These are phyloP conservation scores for Pistacia integerrima DNA, from an alignment of 345 rosid species.

Conservation along the genomic window DNA sequence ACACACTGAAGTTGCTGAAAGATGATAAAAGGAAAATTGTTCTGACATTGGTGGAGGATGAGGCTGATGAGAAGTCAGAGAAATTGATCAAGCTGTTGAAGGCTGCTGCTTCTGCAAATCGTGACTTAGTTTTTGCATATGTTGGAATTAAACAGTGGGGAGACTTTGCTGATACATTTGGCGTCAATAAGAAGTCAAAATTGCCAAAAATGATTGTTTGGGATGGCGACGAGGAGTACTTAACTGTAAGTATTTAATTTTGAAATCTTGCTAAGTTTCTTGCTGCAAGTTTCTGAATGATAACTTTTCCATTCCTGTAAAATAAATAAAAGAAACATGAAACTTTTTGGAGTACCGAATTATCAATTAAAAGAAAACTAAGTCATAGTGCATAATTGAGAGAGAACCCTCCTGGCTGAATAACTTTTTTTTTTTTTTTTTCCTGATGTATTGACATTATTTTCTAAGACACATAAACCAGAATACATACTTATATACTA, in stretches of 20 bases:
- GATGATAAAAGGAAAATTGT: conserved; percentile 88
- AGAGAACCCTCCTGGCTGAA: background rate
- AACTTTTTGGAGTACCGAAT: background rate
- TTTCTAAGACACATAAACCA: background rate
- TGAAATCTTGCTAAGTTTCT: background rate
- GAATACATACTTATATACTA: conserved; percentile 5
- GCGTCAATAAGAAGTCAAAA: conserved; percentile 45
- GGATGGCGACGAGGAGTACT: conserved; percentile 81
- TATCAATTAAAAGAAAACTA: background rate
- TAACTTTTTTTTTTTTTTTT: background rate
- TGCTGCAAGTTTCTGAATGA: conserved; percentile 3
- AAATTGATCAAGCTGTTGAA: conserved; percentile 65
- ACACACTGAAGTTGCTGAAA: conserved; percentile 72
- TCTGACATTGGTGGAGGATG: conserved; percentile 76
- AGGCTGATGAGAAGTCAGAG: conserved; percentile 58
- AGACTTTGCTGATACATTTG: conserved; percentile 81
- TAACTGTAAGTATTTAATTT: conserved; percentile 48
- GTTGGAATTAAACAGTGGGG: conserved; percentile 78
- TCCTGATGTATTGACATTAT: no score
- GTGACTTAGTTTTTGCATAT: conserved; percentile 82
- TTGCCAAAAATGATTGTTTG: conserved; percentile 88
- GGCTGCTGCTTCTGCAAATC: conserved; percentile 95
- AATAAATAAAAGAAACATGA: background rate
- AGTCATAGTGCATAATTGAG: background rate
- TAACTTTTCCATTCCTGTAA: background rate